These are phyloP conservation scores for Scheffersomyces segobiensis DNA, from an alignment of 1,139 yeast genomes.

Conservation along the genomic window DNA sequence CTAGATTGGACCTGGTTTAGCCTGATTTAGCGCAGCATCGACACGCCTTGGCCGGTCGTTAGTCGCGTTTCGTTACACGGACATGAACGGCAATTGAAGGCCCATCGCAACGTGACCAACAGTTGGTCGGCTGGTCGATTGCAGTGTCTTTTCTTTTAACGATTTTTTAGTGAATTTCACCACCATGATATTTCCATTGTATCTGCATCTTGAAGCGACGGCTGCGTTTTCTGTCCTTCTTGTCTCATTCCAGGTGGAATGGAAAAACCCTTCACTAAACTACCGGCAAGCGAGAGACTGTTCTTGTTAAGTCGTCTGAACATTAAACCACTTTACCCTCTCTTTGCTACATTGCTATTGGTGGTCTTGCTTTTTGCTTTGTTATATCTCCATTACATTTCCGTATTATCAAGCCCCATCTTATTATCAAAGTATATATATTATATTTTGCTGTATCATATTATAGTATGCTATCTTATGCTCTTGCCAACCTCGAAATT, in stretches of 20 bases:
- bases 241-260: not conserved
- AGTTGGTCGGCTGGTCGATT: not conserved
- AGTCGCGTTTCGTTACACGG: not conserved
- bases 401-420: not conserved
- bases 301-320: not conserved
- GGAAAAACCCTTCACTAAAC: not conserved
- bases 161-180: not conserved
- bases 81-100: not conserved
- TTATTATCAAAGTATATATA: not conserved
- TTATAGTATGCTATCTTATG: not conserved
- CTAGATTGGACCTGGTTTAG: not conserved
- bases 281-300: not conserved
- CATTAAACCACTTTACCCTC: not conserved
- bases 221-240: not conserved
- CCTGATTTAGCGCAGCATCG: not conserved
- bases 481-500: not conserved
- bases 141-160: not conserved
- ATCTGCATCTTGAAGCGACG: not conserved
- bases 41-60: not conserved
- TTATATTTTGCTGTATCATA: too few relatives aligned
- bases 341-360: not conserved
- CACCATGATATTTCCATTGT: not conserved
- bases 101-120: not conserved
- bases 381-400: too few relatives aligned
- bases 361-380: not conserved